These are phyloP conservation scores for Tolypocladium tropicale DNA, from an alignment of 2,329 filamentous ascomycete species.

Conservation along the genomic window DNA sequence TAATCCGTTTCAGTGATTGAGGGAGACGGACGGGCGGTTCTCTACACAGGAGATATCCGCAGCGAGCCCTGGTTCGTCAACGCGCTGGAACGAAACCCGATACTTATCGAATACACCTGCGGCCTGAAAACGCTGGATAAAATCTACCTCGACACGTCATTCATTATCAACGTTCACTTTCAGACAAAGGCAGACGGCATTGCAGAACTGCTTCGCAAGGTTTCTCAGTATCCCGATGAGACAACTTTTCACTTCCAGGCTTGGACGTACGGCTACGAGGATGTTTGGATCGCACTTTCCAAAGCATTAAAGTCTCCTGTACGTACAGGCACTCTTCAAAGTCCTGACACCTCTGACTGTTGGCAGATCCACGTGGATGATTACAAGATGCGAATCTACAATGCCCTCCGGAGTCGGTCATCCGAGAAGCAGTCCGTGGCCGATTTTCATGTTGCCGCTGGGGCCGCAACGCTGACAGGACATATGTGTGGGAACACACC, in stretches of 20 bases:
- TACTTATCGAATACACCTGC: conserved; percentile 62
- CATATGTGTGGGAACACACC: conserved; percentile 64
- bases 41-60: conserved; percentile 86
- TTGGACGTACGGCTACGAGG: conserved; percentile 87
- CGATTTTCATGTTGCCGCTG: conserved; percentile 36
- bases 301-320: conserved; percentile 56
- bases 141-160: conserved; percentile 85
- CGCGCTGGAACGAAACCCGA: conserved; percentile 57
- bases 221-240: conserved; percentile 56
- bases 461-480: conserved; percentile 60
- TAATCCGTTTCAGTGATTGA: conserved; percentile 55
- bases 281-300: conserved; percentile 78
- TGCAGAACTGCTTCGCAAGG: conserved; percentile 58
- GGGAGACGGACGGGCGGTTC: conserved; percentile 55
- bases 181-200: conserved; percentile 65
- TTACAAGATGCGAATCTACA: conserved; percentile 69
- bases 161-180: conserved; percentile 37
- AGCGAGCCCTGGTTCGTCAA: conserved; percentile 83
- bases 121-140: conserved; percentile 61
- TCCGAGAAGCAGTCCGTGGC: conserved; percentile 26
- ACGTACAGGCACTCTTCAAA: conserved; percentile 4
- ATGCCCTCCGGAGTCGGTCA: conserved; percentile 41
- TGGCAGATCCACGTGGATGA: conserved; percentile 66
- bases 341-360: conserved; percentile 4
- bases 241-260: conserved; percentile 77